These are phyloP conservation scores for Colletotrichum sp. DNA, from an alignment of 2,329 filamentous ascomycete species.

Conservation along the genomic window DNA sequence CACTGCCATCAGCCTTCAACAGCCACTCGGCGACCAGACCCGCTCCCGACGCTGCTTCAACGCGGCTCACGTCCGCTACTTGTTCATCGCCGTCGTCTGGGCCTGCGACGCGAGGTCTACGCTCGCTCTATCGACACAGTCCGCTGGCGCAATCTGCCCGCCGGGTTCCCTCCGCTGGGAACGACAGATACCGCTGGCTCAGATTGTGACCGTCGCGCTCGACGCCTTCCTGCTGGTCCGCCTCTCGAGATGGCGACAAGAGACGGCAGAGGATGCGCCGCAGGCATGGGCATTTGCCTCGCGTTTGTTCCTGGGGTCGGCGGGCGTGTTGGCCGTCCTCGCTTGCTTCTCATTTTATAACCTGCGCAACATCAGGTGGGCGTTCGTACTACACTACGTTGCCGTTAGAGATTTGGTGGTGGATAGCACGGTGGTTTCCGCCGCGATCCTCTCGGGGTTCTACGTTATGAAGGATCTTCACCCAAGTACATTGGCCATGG, in stretches of 20 bases:
- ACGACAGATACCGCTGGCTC: conserved; percentile 32
- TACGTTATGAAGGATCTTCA: conserved; percentile 31
- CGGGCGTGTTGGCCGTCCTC: conserved; percentile 27
- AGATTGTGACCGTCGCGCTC: conserved; percentile 29
- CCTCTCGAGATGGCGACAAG: conserved; percentile 30
- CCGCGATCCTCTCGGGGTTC: conserved; percentile 29
- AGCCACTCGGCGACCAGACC: conserved; percentile 22
- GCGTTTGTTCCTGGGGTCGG: conserved; percentile 26
- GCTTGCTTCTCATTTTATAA: conserved; percentile 33
- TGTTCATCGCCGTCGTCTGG: conserved; percentile 33
- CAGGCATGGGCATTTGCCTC: conserved; percentile 27
- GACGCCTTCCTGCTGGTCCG: conserved; percentile 35
- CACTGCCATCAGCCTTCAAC: conserved; percentile 26
- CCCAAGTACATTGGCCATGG: conserved; percentile 30
- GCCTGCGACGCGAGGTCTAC: conserved; percentile 32
- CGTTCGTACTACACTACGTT: conserved; percentile 31
- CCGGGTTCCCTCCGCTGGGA: conserved; percentile 26
- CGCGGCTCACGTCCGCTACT: conserved; percentile 22
- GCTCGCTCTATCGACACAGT: conserved; percentile 27
- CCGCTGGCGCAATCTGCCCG: conserved; percentile 35
- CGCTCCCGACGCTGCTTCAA: conserved; percentile 3
- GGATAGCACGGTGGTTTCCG: conserved; percentile 30
- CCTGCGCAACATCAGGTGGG: conserved; percentile 30
- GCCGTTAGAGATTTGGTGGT: conserved; percentile 32
- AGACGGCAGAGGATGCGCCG: conserved; percentile 25